A percentile compares a stretch with the other conserved stretches of the same genome.
These are phyloP conservation scores for Aaosphaeria pasadenensis DNA, from an alignment of 2,329 filamentous ascomycete genomes.

Conservation along the genomic window DNA sequence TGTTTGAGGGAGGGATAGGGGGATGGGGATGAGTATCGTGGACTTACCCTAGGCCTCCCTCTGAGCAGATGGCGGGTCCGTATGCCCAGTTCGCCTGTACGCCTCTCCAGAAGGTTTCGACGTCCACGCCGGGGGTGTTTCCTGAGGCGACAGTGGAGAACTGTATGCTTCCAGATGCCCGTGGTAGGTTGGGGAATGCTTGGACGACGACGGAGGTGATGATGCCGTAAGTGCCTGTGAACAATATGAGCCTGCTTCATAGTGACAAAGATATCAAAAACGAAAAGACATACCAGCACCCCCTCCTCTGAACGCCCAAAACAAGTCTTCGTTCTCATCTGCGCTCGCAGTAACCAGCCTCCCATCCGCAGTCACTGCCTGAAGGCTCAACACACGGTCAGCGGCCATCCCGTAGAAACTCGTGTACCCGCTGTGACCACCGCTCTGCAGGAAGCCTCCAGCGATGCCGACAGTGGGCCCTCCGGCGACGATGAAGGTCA, in stretches of 20 bases:
- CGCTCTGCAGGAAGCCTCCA: constrained; percentile 39
- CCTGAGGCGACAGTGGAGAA: constrained; percentile 14
- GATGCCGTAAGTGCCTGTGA: constrained; percentile 22
- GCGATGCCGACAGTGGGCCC: constrained; percentile 51
- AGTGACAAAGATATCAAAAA: neutral
- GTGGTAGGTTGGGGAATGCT: constrained; percentile 28
- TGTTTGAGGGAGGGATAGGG: neutral
- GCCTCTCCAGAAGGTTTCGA: constrained; percentile 24
- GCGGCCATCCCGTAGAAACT: constrained; percentile 37
- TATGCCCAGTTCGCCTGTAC: constrained; percentile 18
- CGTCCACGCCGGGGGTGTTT: constrained; percentile 8
- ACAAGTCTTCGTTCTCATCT: constrained; percentile 16
- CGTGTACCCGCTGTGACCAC: constrained; percentile 52
- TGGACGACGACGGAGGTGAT: constrained; percentile 26
- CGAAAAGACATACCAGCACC: constrained; percentile 17
- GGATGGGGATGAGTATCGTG: neutral
- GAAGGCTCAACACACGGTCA: constrained; percentile 17
- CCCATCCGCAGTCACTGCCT: constrained; percentile 19
- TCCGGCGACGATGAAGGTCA: constrained; percentile 53
- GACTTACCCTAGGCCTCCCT: constrained; percentile 16
- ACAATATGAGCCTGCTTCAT: neutral
- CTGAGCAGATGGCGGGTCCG: constrained; percentile 14
- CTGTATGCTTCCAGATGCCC: constrained; percentile 12
- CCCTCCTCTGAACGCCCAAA: constrained; percentile 25
- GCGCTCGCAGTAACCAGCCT: constrained; percentile 13